Evolutionary conservation across 2,329 filamentous ascomycete genomes (phyloP).

Genomic region (Nemania serpens): DNA sequence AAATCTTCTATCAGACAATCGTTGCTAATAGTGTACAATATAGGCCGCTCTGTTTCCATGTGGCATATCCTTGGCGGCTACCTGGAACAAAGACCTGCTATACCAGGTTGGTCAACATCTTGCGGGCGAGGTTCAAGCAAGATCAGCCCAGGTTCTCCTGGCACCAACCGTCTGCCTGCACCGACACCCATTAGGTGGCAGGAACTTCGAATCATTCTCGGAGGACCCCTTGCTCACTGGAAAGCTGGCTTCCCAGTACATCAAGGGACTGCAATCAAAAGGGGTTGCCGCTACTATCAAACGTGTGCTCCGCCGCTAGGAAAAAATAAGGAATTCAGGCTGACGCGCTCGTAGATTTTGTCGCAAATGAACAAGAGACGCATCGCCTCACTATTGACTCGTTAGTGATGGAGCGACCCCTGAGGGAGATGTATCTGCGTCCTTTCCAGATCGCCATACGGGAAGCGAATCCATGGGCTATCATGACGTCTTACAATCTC

Average conservation of each 20-base stretch:
- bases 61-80: slow-evolving; percentile 76
- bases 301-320: slow-evolving; percentile 51
- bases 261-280: slow-evolving; percentile 73
- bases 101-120: slow-evolving; percentile 72
- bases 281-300: slow-evolving; percentile 80
- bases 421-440: slow-evolving; percentile 73
- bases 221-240: slow-evolving; percentile 81
- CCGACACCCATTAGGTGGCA: slow-evolving; percentile 78
- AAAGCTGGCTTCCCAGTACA: slow-evolving; percentile 72
- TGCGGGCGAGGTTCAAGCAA: slow-evolving; percentile 72
- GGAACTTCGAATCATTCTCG: slow-evolving; percentile 86
- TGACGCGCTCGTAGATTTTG: slow-evolving; percentile 28
- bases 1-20: not conserved
- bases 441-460: slow-evolving; percentile 75
- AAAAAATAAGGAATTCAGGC: not conserved
- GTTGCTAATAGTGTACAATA: slow-evolving; percentile 17
- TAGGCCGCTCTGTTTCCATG: slow-evolving; percentile 79
- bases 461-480: slow-evolving; percentile 70
- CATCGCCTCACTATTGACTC: slow-evolving; percentile 68
- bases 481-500: slow-evolving; percentile 72
- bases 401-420: slow-evolving; percentile 64
- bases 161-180: slow-evolving; percentile 83
- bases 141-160: slow-evolving; percentile 74
- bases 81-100: slow-evolving; percentile 75
- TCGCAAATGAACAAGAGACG: slow-evolving; percentile 47